phyloP scores from a whole-genome alignment of 192 early-diverging fungal genomes.

The Podila verticillata region DNA sequence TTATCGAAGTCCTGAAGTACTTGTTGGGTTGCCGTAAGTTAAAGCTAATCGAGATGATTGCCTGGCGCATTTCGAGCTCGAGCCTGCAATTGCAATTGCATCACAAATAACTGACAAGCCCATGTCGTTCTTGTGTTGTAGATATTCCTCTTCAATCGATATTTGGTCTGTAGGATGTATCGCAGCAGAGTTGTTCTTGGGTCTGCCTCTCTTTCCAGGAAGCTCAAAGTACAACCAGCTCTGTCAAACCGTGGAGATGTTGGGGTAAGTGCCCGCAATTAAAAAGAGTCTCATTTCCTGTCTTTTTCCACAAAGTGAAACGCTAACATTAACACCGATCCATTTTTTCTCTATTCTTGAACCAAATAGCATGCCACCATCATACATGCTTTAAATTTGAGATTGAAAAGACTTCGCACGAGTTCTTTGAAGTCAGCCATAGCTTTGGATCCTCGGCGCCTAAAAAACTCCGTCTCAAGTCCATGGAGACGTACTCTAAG shows the following conservation, averaged over 20 bases:
- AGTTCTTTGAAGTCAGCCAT: conserved; percentile 78
- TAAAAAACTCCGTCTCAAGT: conserved; percentile 74
- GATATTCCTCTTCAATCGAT: conserved; percentile 92
- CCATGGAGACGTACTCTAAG: conserved; percentile 80
- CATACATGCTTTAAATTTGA: conserved; percentile 96
- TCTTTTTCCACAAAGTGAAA: too few species aligned
- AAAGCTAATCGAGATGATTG: too few species aligned
- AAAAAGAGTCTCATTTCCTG: too few species aligned
- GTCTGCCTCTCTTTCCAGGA: conserved; percentile 95
- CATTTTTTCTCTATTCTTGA: too few species aligned
- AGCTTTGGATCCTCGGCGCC: conserved; percentile 34
- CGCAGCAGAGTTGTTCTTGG: conserved; percentile 93
- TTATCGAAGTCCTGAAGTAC: conserved; percentile 96
- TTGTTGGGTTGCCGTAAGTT: conserved; percentile 83
- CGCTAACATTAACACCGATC: too few species aligned
- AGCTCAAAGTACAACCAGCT: conserved; percentile 97
- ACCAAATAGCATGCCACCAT: conserved; percentile 85
- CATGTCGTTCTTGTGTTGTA: too few species aligned
- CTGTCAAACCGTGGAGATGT: conserved; percentile 90
- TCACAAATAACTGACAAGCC: too few species aligned
- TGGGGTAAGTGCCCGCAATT: conserved; percentile 67
- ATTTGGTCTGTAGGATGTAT: conserved; percentile 99
- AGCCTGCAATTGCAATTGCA: too few species aligned
- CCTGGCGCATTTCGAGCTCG: too few species aligned
- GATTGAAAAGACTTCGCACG: conserved; percentile 85